These are phyloP conservation scores for Hanseniaspora uvarum DNA, from an alignment of 1,139 yeast genomes.

Conservation along the genomic window DNA sequence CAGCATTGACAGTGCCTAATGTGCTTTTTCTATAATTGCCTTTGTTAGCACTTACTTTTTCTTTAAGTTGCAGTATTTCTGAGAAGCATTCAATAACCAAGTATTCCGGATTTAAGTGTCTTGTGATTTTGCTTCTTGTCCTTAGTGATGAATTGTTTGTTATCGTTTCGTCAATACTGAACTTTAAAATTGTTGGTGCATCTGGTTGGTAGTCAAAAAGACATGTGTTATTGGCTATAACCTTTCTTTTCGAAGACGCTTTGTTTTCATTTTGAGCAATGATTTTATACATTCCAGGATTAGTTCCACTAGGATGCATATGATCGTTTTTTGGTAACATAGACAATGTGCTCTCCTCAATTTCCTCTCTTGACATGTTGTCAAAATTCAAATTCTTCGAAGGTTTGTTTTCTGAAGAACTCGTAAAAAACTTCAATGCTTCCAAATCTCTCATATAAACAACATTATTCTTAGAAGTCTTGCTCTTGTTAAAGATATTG, in stretches of 20 bases:
- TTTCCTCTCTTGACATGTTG: constrained; percentile 17
- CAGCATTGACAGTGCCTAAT: neutral
- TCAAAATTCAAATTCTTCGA: constrained; percentile 8
- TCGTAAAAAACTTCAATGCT: constrained; percentile 8
- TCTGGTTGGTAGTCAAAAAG: constrained; percentile 38
- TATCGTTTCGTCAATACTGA: constrained; percentile 33
- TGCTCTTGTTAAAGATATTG: neutral
- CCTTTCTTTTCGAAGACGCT: constrained; percentile 30
- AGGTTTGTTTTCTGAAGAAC: neutral
- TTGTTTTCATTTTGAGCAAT: constrained; percentile 29
- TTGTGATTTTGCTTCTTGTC: constrained; percentile 20
- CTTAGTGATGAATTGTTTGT: neutral
- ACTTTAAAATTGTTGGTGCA: constrained; percentile 34
- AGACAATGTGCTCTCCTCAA: neutral
- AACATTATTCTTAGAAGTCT: constrained; percentile 5
- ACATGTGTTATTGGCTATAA: constrained; percentile 42
- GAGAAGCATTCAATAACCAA: constrained; percentile 34
- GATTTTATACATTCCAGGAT: constrained; percentile 24
- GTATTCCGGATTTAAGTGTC: constrained; percentile 31
- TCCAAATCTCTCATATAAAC: constrained; percentile 13
- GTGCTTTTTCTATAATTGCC: neutral
- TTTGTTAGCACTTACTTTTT: neutral
- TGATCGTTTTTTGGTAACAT: constrained; percentile 9
- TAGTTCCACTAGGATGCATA: constrained; percentile 16
- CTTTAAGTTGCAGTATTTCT: constrained; percentile 27